Evolutionary conservation across 345 rosid species (phyloP), one percentile per base, ranked within the genome.

Genomic region (Pelargonium nanum): DNA sequence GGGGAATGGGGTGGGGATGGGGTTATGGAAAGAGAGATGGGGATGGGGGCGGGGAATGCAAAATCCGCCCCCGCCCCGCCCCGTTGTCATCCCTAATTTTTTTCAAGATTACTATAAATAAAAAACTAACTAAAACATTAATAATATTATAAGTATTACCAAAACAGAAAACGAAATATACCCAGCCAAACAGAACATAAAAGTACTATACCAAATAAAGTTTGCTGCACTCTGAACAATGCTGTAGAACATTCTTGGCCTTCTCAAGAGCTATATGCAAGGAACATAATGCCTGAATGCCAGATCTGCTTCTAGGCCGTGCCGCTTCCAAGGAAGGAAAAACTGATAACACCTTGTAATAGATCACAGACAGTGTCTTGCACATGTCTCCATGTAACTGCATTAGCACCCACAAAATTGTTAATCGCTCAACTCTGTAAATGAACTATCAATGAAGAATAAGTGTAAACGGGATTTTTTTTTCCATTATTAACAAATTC

Each of bases 301-400:
- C 99, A 55, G 97, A 88, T 80, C 77, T 94, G 77, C 97, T 94
- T 74, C 96, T 77, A 60, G 99, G 99, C 57, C 96, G 76, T 68
- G 95, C 91, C 13, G 83, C 99, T 83, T 94, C 99, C 77, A 94
- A 72, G 4, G 86, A 83, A 5, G 99, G 99, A 68, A 94, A 90
- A 71, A 88, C 70, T 5, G 88, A 78, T 58, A 85, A 54, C 53
- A 86, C 81, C 70, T 87, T 86, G 74, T 95, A 84, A 50, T 84
- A 82, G 67, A 80, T 74, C 64, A 71, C 81, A 17, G 92, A 85
- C 62, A 93, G 80, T 44, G 75, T 76, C 76, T 82, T 90, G 68
- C 92, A 90, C 95, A 93, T 81, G 25, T 75, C 89, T 74, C 96
- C 97, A 77, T 93, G 99, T 69, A 93, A 78, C 99, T 93, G 80